Percentiles rank a stretch among this genome's conserved stretches.
phyloP scores from a whole-genome alignment of 768 basidiomycete genomes.

The Pulveroboletus frians region DNA sequence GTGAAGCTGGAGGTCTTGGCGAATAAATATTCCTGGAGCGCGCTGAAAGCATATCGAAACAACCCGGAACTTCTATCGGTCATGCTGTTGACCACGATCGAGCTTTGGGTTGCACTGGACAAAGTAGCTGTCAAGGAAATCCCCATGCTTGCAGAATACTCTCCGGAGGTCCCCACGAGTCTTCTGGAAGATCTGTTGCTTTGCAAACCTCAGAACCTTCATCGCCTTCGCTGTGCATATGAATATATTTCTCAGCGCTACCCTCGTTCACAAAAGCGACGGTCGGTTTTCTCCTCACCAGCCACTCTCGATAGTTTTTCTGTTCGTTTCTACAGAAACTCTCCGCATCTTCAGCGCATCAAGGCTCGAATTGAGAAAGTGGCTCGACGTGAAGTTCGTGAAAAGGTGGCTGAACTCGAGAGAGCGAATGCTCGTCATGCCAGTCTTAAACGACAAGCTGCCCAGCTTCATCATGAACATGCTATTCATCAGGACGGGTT shows the following conservation, averaged over 20 bases:
- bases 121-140: slow-evolving; percentile 14
- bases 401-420: slow-evolving; percentile 23
- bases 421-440: slow-evolving; percentile 9
- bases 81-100: slow-evolving; percentile 37
- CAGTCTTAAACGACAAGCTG: not conserved
- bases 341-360: slow-evolving; percentile 22
- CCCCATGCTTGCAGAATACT: slow-evolving; percentile 28
- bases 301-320: slow-evolving; percentile 26
- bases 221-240: slow-evolving; percentile 24
- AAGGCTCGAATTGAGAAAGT: slow-evolving; percentile 27
- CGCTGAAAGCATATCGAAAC: slow-evolving; percentile 22
- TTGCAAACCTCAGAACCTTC: slow-evolving; percentile 24
- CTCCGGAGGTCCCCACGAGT: slow-evolving; percentile 29
- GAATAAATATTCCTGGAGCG: slow-evolving; percentile 24
- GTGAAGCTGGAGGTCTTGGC: slow-evolving; percentile 21
- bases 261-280: not conserved
- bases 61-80: slow-evolving; percentile 39
- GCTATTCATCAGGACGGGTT: too few species aligned
- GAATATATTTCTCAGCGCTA: slow-evolving; percentile 33
- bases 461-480: not conserved
- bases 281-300: slow-evolving; percentile 22
- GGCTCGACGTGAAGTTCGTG: slow-evolving; percentile 17
- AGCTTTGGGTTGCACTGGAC: slow-evolving; percentile 38
- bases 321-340: slow-evolving; percentile 32
- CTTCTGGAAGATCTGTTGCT: slow-evolving; percentile 29